A percentile compares a stretch with the other conserved stretches of the same genome.
Evolutionary conservation across 2,329 filamentous ascomycete species (phyloP).

Genomic region (Ophidiomyces ophidiicola): DNA sequence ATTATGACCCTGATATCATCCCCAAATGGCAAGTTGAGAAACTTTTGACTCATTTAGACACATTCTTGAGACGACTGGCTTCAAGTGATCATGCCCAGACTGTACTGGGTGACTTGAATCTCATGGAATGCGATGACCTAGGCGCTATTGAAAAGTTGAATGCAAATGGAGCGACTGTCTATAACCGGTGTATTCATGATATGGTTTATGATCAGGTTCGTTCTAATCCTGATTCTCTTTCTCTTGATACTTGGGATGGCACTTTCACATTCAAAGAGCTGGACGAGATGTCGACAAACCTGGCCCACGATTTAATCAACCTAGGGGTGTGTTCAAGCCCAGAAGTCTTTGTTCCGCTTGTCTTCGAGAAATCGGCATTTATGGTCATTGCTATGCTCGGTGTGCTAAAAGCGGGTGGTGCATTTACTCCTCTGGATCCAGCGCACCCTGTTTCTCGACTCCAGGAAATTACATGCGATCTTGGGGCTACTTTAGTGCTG

Average conservation of each 20-base stretch:
- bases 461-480: constrained; percentile 18
- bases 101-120: constrained; percentile 11
- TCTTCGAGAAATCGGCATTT: constrained; percentile 62
- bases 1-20: constrained; percentile 15
- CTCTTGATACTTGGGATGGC: constrained; percentile 23
- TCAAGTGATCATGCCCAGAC: constrained; percentile 7
- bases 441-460: constrained; percentile 21
- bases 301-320: constrained; percentile 47
- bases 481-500: constrained; percentile 16
- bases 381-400: constrained; percentile 43
- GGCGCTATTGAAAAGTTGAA: constrained; percentile 10
- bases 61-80: constrained; percentile 11
- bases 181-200: constrained; percentile 17
- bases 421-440: constrained; percentile 24
- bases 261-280: constrained; percentile 52
- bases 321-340: constrained; percentile 39
- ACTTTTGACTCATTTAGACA: constrained; percentile 15
- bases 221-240: constrained; percentile 14
- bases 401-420: constrained; percentile 23
- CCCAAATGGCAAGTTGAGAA: constrained; percentile 14
- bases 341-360: constrained; percentile 54
- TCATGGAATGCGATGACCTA: constrained; percentile 9
- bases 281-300: constrained; percentile 50
- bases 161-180: constrained; percentile 14
- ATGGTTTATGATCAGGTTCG: constrained; percentile 15